phyloP scores from a whole-genome alignment of 768 basidiomycete species.

The Russula abietina region DNA sequence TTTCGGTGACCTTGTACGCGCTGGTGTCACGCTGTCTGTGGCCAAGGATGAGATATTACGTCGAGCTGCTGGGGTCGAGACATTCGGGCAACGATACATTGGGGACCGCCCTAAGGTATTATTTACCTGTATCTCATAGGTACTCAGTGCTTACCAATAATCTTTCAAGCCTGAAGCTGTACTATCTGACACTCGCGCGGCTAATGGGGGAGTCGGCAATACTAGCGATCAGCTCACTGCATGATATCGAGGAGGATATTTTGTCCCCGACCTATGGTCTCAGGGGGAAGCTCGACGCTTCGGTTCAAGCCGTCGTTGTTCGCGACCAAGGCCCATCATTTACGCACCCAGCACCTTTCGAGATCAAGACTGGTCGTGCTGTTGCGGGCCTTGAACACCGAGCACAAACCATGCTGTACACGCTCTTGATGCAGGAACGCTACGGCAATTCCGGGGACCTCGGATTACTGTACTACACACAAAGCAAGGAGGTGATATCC shows the following conservation, averaged over 20 bases:
- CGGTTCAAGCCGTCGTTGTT: constrained; percentile 61
- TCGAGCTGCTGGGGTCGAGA: constrained; percentile 57
- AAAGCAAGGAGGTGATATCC: constrained; percentile 77
- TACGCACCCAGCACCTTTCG: constrained; percentile 64
- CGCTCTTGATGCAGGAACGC: constrained; percentile 83
- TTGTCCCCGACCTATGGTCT: constrained; percentile 94
- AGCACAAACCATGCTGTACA: constrained; percentile 97
- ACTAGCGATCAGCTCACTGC: constrained; percentile 67
- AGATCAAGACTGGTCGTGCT: constrained; percentile 91
- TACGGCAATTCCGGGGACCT: constrained; percentile 75
- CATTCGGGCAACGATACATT: constrained; percentile 65
- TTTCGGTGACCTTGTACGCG: constrained; percentile 56
- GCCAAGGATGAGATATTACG: constrained; percentile 56
- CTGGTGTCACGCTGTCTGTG: constrained; percentile 52
- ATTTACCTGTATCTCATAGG: constrained; percentile 10
- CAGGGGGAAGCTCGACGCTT: constrained; percentile 94
- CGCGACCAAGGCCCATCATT: constrained; percentile 29
- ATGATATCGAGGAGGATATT: constrained; percentile 95
- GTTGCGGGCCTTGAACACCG: constrained; percentile 83
- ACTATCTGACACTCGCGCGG: constrained; percentile 61
- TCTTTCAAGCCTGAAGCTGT: constrained; percentile 51
- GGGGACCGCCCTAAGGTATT: constrained; percentile 56
- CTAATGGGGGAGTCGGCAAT: constrained; percentile 42
- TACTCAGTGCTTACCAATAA: constrained; percentile 6
- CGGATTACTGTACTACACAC: constrained; percentile 92